These are phyloP conservation scores for Aaosphaeria arxii DNA, from an alignment of 2,329 filamentous ascomycete species.

Conservation along the genomic window DNA sequence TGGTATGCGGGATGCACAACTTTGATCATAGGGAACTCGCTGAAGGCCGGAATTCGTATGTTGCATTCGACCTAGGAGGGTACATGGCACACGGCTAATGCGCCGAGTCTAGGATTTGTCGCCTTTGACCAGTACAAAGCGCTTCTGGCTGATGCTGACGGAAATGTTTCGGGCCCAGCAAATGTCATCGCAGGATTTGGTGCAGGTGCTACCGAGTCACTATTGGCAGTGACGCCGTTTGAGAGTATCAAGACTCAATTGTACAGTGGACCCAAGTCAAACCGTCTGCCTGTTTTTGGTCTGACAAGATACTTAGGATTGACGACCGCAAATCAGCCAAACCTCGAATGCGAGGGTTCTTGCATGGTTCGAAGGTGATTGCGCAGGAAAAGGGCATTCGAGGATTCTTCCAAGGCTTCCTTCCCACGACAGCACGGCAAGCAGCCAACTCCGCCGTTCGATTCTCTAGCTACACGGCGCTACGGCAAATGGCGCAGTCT, in stretches of 20 bases:
- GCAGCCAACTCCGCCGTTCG: constrained; percentile 90
- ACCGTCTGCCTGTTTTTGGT: not conserved
- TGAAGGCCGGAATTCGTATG: constrained; percentile 92
- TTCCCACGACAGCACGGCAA: constrained; percentile 91
- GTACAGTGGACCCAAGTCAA: constrained; percentile 24
- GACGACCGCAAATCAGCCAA: constrained; percentile 87
- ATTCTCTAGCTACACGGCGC: constrained; percentile 85
- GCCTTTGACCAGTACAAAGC: constrained; percentile 94
- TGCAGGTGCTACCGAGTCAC: constrained; percentile 88
- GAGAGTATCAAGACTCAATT: constrained; percentile 98
- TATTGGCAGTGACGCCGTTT: constrained; percentile 92
- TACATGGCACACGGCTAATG: not conserved
- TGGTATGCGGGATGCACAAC: constrained; percentile 99
- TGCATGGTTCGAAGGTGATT: constrained; percentile 86
- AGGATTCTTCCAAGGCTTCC: constrained; percentile 96
- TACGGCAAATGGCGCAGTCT: constrained; percentile 86
- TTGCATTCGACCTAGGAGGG: constrained; percentile 12
- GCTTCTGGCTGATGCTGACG: constrained; percentile 75
- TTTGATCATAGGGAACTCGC: constrained; percentile 90
- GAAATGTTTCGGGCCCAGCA: constrained; percentile 83
- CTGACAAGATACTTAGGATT: constrained; percentile 56
- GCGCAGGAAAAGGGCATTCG: constrained; percentile 80
- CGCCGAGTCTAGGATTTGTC: constrained; percentile 67
- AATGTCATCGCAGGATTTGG: constrained; percentile 94
- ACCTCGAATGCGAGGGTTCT: constrained; percentile 85